Evolutionary conservation across 1,284 basidiomycete species (phyloP).

Genomic region (Apiotrichum porosum): DNA sequence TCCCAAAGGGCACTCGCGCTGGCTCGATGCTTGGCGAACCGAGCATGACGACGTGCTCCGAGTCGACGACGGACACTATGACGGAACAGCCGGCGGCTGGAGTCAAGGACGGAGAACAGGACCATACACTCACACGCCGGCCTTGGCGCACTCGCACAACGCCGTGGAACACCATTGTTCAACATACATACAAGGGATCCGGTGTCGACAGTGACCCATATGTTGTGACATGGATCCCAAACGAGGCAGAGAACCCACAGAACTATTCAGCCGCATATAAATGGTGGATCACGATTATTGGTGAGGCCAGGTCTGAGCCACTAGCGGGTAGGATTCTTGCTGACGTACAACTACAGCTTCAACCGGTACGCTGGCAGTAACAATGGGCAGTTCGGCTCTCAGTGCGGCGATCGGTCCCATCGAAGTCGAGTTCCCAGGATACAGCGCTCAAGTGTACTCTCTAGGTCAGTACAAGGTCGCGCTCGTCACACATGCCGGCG

Average conservation of each 20-base stretch:
- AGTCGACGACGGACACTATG: too few relatives aligned
- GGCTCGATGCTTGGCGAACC: too few relatives aligned
- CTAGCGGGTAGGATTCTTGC: background rate
- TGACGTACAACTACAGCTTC: conserved; percentile 5
- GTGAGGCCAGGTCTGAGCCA: background rate
- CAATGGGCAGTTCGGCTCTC: conserved; percentile 25
- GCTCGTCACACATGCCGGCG: too few relatives aligned
- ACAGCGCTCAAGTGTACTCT: conserved; percentile 19
- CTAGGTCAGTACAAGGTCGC: conserved; percentile 6
- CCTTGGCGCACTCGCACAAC: conserved; percentile 40
- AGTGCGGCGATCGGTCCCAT: conserved; percentile 21
- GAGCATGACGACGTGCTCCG: too few relatives aligned
- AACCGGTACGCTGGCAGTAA: conserved; percentile 19
- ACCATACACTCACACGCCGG: background rate
- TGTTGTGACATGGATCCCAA: conserved; percentile 39
- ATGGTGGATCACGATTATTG: conserved; percentile 25
- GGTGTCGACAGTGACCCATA: conserved; percentile 47
- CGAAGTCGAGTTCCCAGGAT: conserved; percentile 20
- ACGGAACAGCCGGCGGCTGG: too few relatives aligned
- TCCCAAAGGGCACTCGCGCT: too few relatives aligned
- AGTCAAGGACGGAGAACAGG: too few relatives aligned
- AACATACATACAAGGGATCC: conserved; percentile 39
- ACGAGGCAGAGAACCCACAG: conserved; percentile 30
- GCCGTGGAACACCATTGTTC: conserved; percentile 42
- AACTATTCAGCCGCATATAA: conserved; percentile 26